Percentiles rank a stretch among this genome's conserved stretches.
These are phyloP conservation scores for Corylus heterophylla DNA, from an alignment of 306 rosid genomes.

Conservation along the genomic window DNA sequence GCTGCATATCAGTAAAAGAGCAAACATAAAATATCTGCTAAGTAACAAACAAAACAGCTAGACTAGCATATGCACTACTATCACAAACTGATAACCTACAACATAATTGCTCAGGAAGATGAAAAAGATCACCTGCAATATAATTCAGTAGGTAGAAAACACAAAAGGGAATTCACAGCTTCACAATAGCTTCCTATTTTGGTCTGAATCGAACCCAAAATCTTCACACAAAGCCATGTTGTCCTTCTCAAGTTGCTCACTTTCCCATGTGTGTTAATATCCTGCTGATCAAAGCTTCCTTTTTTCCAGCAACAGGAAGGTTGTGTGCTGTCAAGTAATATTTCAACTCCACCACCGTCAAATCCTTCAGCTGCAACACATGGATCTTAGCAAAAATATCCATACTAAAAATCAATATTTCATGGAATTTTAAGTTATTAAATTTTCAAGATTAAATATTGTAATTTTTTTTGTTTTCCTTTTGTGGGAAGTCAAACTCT, in stretches of 20 bases:
- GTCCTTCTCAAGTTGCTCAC: slow-evolving; percentile 28
- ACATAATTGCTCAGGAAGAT: too few relatives aligned
- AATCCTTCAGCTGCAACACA: slow-evolving; percentile 71
- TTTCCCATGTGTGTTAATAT: slow-evolving; percentile 83
- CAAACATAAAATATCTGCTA: too few relatives aligned
- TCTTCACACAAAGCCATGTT: background rate
- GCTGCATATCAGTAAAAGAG: too few relatives aligned
- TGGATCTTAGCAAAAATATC: background rate
- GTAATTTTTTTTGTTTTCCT: background rate
- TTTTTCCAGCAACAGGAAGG: slow-evolving; percentile 90
- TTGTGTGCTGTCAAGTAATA: slow-evolving; percentile 66
- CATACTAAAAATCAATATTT: background rate
- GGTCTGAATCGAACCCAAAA: background rate
- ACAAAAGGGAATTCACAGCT: background rate
- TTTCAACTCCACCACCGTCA: slow-evolving; percentile 74
- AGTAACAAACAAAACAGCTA: too few relatives aligned
- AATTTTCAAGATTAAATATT: background rate
- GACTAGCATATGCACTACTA: background rate
- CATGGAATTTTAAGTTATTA: background rate
- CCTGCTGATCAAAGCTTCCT: slow-evolving; percentile 74
- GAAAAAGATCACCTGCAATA: background rate
- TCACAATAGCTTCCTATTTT: background rate
- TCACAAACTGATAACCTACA: background rate
- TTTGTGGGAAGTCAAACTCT: background rate
- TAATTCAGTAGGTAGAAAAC: background rate